Conservation (phyloP, 345 rosid species). For the Citrus mangshanensis region DNA sequence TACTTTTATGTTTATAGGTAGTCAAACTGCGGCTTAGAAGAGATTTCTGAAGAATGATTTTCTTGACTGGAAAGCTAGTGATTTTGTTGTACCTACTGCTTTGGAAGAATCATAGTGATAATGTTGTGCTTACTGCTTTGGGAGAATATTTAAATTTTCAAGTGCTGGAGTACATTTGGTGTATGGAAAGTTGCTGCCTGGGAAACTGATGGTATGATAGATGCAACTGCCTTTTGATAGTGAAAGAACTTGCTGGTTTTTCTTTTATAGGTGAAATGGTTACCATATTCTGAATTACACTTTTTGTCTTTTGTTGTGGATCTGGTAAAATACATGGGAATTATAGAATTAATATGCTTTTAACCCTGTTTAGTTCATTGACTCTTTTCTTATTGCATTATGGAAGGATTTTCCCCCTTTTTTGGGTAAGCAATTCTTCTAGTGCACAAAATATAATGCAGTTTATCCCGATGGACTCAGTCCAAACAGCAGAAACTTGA, state of each 20-base stretch:
- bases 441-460: not conserved
- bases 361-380: not conserved
- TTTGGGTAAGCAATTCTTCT: not conserved
- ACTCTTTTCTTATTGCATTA: not conserved
- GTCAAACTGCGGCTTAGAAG: not conserved
- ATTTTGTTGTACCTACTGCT: not conserved
- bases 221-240: not conserved
- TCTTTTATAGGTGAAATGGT: not conserved
- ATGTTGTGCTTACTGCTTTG: not conserved
- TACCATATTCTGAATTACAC: not conserved
- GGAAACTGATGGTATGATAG: not conserved
- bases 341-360: not conserved
- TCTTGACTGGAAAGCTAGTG: not conserved
- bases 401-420: not conserved
- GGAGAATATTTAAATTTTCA: not conserved
- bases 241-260: not conserved
- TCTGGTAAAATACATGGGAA: not conserved
- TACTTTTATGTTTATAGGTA: conserved; percentile 1
- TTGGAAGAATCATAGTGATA: not conserved
- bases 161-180: not conserved
- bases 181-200: not conserved
- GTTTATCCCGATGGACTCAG: not conserved
- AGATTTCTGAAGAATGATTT: not conserved
- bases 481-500: not conserved
- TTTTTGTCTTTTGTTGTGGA: not conserved